phyloP scores from a whole-genome alignment of 208 protist species.

The Wallacemonas sp. region DNA sequence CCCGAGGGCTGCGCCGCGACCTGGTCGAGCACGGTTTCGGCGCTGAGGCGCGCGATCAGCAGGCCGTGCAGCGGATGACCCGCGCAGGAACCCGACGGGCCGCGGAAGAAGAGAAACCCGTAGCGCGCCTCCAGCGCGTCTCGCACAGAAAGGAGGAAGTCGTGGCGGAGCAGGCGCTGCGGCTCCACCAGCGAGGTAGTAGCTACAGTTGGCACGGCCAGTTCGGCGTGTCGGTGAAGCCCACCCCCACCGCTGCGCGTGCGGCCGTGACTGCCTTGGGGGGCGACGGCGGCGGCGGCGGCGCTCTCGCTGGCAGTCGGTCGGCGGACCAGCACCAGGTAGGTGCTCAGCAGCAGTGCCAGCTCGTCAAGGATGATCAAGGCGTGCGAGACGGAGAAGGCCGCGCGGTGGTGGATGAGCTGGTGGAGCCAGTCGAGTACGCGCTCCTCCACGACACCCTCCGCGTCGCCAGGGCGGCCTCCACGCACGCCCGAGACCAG shows the following conservation, averaged over 20 bases:
- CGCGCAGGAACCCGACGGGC: neutral
- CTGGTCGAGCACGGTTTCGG: slow-evolving; percentile 15
- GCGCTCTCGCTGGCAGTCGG: neutral
- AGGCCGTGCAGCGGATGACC: slow-evolving; percentile 44
- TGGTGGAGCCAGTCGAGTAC: slow-evolving; percentile 62
- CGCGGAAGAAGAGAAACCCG: slow-evolving; percentile 42
- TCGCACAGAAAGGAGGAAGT: slow-evolving; percentile 52
- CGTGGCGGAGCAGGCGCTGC: slow-evolving; percentile 36
- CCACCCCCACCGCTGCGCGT: no score
- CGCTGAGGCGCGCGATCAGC: slow-evolving; percentile 22
- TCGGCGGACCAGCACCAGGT: neutral
- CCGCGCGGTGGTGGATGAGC: slow-evolving; percentile 46
- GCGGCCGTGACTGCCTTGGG: no score
- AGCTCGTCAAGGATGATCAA: slow-evolving; percentile 67
- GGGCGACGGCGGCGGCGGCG: no score
- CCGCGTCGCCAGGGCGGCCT: neutral
- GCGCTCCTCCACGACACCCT: slow-evolving; percentile 33
- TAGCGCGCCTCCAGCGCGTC: slow-evolving; percentile 55
- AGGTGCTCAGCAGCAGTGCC: slow-evolving; percentile 39
- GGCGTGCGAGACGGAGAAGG: slow-evolving; percentile 28
- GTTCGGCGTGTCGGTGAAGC: neutral
- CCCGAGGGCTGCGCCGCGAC: slow-evolving; percentile 30
- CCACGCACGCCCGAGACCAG: neutral
- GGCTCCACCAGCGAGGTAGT: slow-evolving; percentile 4
- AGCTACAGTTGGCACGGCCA: neutral